Base-by-base conservation (phyloP, 768 basidiomycete genomes). In the Tulasnella sp. region DNA sequence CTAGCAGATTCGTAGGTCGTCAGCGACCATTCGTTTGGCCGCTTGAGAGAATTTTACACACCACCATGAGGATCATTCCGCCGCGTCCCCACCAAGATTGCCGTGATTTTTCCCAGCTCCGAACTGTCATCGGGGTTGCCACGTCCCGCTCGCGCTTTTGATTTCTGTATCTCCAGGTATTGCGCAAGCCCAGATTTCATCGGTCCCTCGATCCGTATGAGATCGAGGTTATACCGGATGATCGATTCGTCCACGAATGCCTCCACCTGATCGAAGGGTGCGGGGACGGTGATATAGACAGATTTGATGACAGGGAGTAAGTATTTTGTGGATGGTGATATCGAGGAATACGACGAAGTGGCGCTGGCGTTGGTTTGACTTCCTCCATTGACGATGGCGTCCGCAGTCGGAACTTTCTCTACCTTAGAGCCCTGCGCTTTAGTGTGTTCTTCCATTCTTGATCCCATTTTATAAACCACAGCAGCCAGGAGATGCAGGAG, bases 61-160 rank as follows among this genome's bases (percentile, higher is more conserved):
- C 95, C 87, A 69, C 95, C 93, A 71, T 97, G 91, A 7, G 96
- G 96, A 73, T 99, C 96, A 8, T 81, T 78, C 64, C 88, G 74
- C 61, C 96, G 75, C 3, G 91, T 97, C 3, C 96, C 96, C 45
- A 99, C 81, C 17, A 99, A 70, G 21, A 97, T 87, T 2, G 88
- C 92, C 47, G 78, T 78, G 51, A 94, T 59, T 4, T 5, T 81
- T 17, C 81, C 72, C 10, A 82, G 83, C 4, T 54, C 61, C 26
- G 61, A 21, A 24, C 19, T 29, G 29, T 10, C 2, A 11, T 53
- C 26, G 17, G 26, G n/a, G 24, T 9, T 26, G 9, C n/a, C 2
- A 13, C 11, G 27, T n/a, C n/a, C 19, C 7, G 17, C 60, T 9
- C n/a, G 26, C 26, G 27, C 23, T 30, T 45, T 63, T 60, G 9